Conservation (phyloP, 148 eudicot species). For the Camellia granthamiana region DNA sequence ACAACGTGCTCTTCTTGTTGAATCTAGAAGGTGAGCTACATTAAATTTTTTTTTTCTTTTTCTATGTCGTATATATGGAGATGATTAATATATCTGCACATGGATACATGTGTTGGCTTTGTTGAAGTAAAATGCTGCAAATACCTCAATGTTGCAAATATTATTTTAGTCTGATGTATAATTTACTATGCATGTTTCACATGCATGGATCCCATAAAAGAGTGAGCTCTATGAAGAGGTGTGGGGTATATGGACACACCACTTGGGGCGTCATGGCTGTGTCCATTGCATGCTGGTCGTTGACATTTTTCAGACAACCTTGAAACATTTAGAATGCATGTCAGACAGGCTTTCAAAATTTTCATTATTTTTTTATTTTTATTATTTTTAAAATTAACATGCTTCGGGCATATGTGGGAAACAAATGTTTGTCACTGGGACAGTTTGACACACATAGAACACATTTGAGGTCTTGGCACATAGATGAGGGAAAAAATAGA, state of each 20-base stretch:
- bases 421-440: neutral
- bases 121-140: neutral
- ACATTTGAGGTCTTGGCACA: neutral
- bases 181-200: neutral
- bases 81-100: neutral
- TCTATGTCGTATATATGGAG: neutral
- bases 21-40: constrained; percentile 23
- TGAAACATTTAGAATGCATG: neutral
- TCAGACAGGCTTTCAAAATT: neutral
- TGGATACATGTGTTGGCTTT: neutral
- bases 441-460: neutral
- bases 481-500: neutral
- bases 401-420: neutral
- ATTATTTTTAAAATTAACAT: no score
- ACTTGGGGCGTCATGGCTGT: neutral
- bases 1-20: constrained; percentile 23
- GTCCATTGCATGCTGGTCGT: neutral
- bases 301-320: neutral
- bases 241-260: neutral
- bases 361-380: no score
- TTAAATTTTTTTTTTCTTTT: neutral
- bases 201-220: neutral
- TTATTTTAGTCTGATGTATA: neutral
- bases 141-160: neutral
- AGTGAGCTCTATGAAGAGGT: neutral